Percentiles rank a stretch among this genome's conserved stretches.
Evolutionary conservation across 208 protist species (phyloP).

Genomic region (Acanthamoeba royreba): DNA sequence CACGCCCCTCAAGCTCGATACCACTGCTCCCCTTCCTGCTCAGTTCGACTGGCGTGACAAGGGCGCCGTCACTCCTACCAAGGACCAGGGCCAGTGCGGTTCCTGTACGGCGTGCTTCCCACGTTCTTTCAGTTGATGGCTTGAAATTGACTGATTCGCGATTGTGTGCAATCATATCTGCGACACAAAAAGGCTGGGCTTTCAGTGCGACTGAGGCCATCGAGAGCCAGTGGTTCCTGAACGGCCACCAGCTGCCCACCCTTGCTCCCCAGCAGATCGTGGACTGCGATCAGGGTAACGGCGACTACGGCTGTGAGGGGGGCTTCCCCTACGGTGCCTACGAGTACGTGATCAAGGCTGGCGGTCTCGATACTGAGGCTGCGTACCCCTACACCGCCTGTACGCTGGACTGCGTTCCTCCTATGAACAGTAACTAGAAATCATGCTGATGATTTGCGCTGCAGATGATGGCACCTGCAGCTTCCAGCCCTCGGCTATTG

Average conservation of each 20-base stretch:
- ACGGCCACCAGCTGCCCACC: constrained; percentile 73
- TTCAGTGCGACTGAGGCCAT: constrained; percentile 90
- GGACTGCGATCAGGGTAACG: constrained; percentile 79
- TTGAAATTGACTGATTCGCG: background rate
- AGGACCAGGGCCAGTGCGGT: constrained; percentile 79
- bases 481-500: constrained; percentile 63
- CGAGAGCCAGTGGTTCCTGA: constrained; percentile 82
- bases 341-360: constrained; percentile 78
- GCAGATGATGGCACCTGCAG: constrained; percentile 68
- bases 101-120: constrained; percentile 65
- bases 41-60: constrained; percentile 72
- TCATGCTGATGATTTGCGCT: too few relatives aligned
- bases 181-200: constrained; percentile 78
- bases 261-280: constrained; percentile 94
- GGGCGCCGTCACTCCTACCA: constrained; percentile 65
- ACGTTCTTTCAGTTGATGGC: background rate
- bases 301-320: constrained; percentile 86
- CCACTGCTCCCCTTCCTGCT: background rate
- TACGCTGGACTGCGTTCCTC: too few relatives aligned
- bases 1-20: too few relatives aligned
- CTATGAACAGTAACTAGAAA: too few relatives aligned
- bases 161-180: background rate
- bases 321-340: constrained; percentile 88
- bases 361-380: constrained; percentile 81
- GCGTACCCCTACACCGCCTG: constrained; percentile 81